These are phyloP conservation scores for Ajuga chamaepitys DNA, from an alignment of 257 asterid genomes.

Conservation along the genomic window DNA sequence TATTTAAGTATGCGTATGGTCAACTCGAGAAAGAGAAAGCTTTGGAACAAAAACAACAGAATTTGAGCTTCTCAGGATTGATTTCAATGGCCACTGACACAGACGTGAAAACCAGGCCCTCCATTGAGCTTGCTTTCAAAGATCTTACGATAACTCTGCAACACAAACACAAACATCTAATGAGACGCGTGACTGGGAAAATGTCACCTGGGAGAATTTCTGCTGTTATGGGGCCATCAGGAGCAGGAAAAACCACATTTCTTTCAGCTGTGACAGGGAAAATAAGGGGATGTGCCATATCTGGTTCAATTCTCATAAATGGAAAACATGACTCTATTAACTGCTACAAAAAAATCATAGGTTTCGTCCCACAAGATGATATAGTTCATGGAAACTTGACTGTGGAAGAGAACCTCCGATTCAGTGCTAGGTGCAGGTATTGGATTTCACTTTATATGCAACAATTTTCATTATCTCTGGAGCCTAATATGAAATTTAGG, in stretches of 20 bases:
- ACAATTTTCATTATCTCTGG: constrained; percentile 8
- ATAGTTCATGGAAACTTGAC: constrained; percentile 92
- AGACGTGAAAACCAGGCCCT: constrained; percentile 61
- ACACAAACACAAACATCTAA: constrained; percentile 67
- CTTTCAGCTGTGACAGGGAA: constrained; percentile 87
- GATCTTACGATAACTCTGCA: constrained; percentile 77
- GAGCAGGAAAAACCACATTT: constrained; percentile 96
- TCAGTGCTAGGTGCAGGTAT: constrained; percentile 96
- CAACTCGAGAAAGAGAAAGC: constrained; percentile 97
- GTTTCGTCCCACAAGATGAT: constrained; percentile 97
- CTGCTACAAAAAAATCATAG: constrained; percentile 70
- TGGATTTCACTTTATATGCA: constrained; percentile 1
- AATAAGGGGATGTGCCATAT: constrained; percentile 53
- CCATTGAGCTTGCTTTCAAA: constrained; percentile 76
- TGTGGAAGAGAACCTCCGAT: constrained; percentile 90
- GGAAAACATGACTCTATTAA: constrained; percentile 74
- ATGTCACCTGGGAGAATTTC: constrained; percentile 75
- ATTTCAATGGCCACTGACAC: constrained; percentile 81
- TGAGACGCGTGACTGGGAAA: constrained; percentile 86
- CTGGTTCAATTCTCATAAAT: constrained; percentile 79
- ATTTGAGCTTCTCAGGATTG: constrained; percentile 83
- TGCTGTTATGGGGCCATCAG: constrained; percentile 98
- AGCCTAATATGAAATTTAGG: constrained; percentile 4
- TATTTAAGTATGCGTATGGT: constrained; percentile 88
- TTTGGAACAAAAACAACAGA: constrained; percentile 65